Evolutionary conservation across 2,329 filamentous ascomycete genomes (phyloP).

Genomic region (Ophiostoma sp.): DNA sequence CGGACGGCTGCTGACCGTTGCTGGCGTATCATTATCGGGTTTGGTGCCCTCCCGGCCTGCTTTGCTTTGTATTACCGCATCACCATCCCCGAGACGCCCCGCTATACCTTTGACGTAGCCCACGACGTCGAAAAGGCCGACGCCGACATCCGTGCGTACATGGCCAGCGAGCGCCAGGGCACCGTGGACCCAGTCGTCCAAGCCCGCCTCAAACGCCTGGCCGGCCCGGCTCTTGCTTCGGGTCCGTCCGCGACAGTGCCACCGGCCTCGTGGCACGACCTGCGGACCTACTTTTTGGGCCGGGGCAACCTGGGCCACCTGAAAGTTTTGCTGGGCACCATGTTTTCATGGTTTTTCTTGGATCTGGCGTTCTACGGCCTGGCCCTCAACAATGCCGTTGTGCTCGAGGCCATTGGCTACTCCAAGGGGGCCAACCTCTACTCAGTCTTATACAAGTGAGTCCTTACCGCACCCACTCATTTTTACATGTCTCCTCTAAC

Average conservation of each 20-base stretch:
- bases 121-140: slow-evolving; percentile 74
- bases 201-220: slow-evolving; percentile 54
- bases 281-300: slow-evolving; percentile 64
- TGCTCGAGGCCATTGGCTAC: slow-evolving; percentile 73
- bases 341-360: slow-evolving; percentile 79
- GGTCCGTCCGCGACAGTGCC: slow-evolving; percentile 57
- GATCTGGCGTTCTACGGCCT: slow-evolving; percentile 71
- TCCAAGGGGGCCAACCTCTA: slow-evolving; percentile 64
- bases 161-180: slow-evolving; percentile 50
- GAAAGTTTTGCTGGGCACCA: slow-evolving; percentile 72
- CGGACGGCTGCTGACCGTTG: slow-evolving; percentile 72
- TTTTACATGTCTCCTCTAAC: neutral
- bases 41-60: slow-evolving; percentile 74
- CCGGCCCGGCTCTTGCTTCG: slow-evolving; percentile 36
- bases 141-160: slow-evolving; percentile 66
- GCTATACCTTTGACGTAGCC: slow-evolving; percentile 67
- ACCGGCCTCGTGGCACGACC: slow-evolving; percentile 69
- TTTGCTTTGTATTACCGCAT: slow-evolving; percentile 83
- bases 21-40: slow-evolving; percentile 79
- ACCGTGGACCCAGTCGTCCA: slow-evolving; percentile 50
- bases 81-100: slow-evolving; percentile 81
- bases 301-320: slow-evolving; percentile 59
- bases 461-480: neutral
- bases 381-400: slow-evolving; percentile 71
- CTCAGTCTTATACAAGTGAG: slow-evolving; percentile 61